A percentile compares a stretch with the other conserved stretches of the same genome.
phyloP scores from a whole-genome alignment of 2,329 filamentous ascomycete species.

The Rhynchosporium secalis region DNA sequence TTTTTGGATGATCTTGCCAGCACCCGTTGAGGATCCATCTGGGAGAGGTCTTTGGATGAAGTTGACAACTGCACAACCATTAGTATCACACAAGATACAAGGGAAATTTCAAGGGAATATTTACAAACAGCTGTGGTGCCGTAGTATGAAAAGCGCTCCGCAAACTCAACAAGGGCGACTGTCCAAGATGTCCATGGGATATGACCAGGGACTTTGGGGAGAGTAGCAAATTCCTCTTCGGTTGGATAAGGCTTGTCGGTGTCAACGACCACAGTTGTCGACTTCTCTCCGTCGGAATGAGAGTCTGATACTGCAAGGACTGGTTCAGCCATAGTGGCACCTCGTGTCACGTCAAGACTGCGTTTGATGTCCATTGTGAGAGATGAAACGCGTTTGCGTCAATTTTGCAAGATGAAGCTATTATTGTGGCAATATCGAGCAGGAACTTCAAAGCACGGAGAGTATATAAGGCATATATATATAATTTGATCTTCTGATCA shows the following conservation, averaged over 20 bases:
- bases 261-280: constrained; percentile 7
- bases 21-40: constrained; percentile 46
- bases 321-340: constrained; percentile 17
- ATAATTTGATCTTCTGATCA: background rate
- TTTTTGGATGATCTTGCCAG: constrained; percentile 39
- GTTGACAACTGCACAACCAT: constrained; percentile 45
- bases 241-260: constrained; percentile 46
- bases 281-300: constrained; percentile 12
- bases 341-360: constrained; percentile 22
- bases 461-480: background rate
- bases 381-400: background rate
- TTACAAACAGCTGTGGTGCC: constrained; percentile 61
- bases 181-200: constrained; percentile 41
- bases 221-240: constrained; percentile 58
- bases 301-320: constrained; percentile 8
- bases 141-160: constrained; percentile 65
- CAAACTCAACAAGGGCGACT: constrained; percentile 62
- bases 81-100: constrained; percentile 23
- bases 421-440: background rate
- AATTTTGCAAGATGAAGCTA: background rate
- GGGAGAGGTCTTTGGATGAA: constrained; percentile 51
- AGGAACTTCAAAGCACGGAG: background rate
- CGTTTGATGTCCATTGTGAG: constrained; percentile 20
- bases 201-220: constrained; percentile 59
- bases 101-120: constrained; percentile 33